Evolutionary conservation across 2,329 filamentous ascomycete genomes (phyloP).

Genomic region (Fusarium zealandicum): DNA sequence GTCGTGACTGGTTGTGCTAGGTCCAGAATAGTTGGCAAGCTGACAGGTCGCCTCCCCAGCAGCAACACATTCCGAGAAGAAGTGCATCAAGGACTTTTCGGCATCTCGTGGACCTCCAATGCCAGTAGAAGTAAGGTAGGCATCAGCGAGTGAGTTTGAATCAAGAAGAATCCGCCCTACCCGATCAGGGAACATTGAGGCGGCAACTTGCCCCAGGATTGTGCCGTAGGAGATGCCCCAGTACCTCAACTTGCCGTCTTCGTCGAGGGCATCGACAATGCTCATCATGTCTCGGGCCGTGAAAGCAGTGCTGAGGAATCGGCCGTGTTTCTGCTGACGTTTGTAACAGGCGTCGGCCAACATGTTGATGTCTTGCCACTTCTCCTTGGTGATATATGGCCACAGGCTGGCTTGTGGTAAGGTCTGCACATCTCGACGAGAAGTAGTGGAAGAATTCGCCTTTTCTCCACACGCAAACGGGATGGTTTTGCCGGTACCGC

Average conservation of each 20-base stretch:
- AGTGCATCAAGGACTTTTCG: neutral
- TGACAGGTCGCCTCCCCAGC: slow-evolving; percentile 1
- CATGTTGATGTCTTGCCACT: neutral
- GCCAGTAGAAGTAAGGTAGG: neutral
- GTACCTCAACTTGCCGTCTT: slow-evolving; percentile 45
- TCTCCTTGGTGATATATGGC: neutral
- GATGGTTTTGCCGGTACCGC: slow-evolving; percentile 21
- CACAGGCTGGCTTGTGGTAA: slow-evolving; percentile 7
- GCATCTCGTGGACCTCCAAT: neutral
- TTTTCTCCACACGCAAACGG: slow-evolving; percentile 9
- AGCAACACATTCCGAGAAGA: slow-evolving; percentile 13
- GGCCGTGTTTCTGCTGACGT: slow-evolving; percentile 34
- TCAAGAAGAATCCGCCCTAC: slow-evolving; percentile 29
- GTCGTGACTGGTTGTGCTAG: neutral
- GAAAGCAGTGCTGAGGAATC: slow-evolving; percentile 44
- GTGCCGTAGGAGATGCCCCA: slow-evolving; percentile 40
- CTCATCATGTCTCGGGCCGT: slow-evolving; percentile 49
- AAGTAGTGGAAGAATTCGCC: neutral
- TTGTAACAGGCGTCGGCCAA: slow-evolving; percentile 31
- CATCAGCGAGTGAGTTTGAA: slow-evolving; percentile 10
- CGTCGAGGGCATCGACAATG: slow-evolving; percentile 47
- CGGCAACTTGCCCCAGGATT: slow-evolving; percentile 20
- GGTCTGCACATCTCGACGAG: neutral
- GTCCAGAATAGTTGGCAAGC: slow-evolving; percentile 1
- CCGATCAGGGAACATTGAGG: slow-evolving; percentile 31